These are phyloP conservation scores for Exobasidium cylindrosporum DNA, from an alignment of 1,284 basidiomycete genomes.

Conservation along the genomic window DNA sequence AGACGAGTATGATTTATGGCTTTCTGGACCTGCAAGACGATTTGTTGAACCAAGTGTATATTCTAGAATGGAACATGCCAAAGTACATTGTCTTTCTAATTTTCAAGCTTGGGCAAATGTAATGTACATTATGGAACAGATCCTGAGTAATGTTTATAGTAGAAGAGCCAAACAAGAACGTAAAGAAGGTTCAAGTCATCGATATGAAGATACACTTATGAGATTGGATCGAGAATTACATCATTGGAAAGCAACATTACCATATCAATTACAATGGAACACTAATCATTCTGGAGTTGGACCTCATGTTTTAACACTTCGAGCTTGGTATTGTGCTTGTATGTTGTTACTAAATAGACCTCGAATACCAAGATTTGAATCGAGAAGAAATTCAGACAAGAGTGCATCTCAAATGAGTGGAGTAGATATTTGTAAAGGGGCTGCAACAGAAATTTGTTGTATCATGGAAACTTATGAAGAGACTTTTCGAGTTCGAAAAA, in stretches of 20 bases:
- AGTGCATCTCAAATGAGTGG: background rate
- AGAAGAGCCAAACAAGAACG: conserved; percentile 12
- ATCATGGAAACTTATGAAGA: conserved; percentile 32
- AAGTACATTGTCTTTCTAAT: conserved; percentile 30
- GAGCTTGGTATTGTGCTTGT: conserved; percentile 38
- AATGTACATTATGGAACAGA: conserved; percentile 34
- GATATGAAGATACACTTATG: background rate
- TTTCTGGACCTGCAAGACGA: conserved; percentile 17
- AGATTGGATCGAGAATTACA: conserved; percentile 2
- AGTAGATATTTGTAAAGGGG: background rate
- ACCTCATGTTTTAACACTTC: conserved; percentile 31
- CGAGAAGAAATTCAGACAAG: background rate
- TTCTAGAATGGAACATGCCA: conserved; percentile 25
- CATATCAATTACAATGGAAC: conserved; percentile 10
- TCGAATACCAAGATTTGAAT: conserved; percentile 18
- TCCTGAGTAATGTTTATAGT: conserved; percentile 34
- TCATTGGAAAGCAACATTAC: background rate
- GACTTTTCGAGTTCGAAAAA: conserved; percentile 35
- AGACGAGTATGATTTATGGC: conserved; percentile 29
- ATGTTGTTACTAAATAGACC: conserved; percentile 32
- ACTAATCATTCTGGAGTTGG: conserved; percentile 23
- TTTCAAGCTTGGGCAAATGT: conserved; percentile 33
- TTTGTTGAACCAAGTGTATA: conserved; percentile 28
- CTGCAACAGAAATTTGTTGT: conserved; percentile 31
- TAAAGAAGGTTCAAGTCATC: background rate